A percentile compares a stretch with the other conserved stretches of the same genome.
Evolutionary conservation across 2,329 filamentous ascomycete species (phyloP).

Genomic region (Colletotrichum ledebouriae): DNA sequence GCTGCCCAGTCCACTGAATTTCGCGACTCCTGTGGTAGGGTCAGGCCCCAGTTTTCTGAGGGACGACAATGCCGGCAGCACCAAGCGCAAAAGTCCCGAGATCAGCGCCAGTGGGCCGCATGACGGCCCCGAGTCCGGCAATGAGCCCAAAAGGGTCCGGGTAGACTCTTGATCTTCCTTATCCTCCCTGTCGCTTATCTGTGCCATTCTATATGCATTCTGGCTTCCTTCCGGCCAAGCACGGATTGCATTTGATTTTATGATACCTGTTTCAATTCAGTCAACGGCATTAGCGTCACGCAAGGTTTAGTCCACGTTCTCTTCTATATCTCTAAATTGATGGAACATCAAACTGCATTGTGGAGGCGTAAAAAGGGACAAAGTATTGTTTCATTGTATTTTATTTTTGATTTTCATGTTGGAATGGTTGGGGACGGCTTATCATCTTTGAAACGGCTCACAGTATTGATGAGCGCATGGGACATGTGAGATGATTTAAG

Average conservation of each 20-base stretch:
- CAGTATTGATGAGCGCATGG: constrained; percentile 32
- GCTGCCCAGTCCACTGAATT: constrained; percentile 91
- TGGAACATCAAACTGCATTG: constrained; percentile 29
- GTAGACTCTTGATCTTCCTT: constrained; percentile 57
- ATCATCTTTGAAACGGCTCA: constrained; percentile 13
- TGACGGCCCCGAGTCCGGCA: constrained; percentile 57
- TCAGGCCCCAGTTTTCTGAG: constrained; percentile 74
- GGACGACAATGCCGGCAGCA: constrained; percentile 60
- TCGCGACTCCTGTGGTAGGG: constrained; percentile 82
- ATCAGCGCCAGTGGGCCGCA: constrained; percentile 55
- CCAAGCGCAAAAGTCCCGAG: constrained; percentile 71
- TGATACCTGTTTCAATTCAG: constrained; percentile 42
- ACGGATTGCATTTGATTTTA: constrained; percentile 42
- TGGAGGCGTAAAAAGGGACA: constrained; percentile 31
- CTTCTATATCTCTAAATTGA: constrained; percentile 21
- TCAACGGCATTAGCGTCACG: constrained; percentile 42
- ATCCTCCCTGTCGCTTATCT: constrained; percentile 18
- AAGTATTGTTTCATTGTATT: constrained; percentile 25
- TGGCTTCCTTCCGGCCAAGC: constrained; percentile 26
- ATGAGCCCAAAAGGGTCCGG: constrained; percentile 67
- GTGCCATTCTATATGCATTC: constrained; percentile 38
- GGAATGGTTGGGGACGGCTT: constrained; percentile 1
- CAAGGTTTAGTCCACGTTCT: constrained; percentile 34
- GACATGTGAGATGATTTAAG: constrained; percentile 38
- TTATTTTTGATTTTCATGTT: not conserved